Evolutionary conservation across 1,284 basidiomycete species (phyloP).

Genomic region (Boletus calvinii): DNA sequence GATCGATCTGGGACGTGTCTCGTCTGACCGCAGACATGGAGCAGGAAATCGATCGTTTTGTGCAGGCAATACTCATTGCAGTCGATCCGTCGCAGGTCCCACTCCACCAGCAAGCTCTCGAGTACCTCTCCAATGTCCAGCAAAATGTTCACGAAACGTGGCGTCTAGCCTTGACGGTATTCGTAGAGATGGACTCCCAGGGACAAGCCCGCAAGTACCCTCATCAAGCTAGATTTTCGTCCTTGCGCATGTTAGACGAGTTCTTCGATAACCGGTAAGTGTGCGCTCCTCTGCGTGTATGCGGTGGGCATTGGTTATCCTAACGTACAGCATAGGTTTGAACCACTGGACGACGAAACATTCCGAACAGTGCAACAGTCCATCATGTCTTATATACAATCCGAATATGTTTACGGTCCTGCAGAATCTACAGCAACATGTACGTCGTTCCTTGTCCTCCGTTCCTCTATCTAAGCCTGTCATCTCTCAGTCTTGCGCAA

Average conservation of each 20-base stretch:
- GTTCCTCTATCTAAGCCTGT: conserved; percentile 8
- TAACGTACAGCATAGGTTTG: conserved; percentile 49
- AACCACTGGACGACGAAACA: conserved; percentile 64
- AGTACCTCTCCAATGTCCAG: conserved; percentile 77
- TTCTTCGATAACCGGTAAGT: conserved; percentile 83
- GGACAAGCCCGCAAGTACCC: conserved; percentile 61
- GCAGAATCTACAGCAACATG: conserved; percentile 75
- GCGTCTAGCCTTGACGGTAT: conserved; percentile 74
- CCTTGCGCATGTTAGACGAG: conserved; percentile 81
- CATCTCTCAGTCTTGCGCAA: conserved; percentile 76
- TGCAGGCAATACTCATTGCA: conserved; percentile 82
- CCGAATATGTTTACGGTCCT: conserved; percentile 74
- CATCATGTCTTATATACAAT: conserved; percentile 71
- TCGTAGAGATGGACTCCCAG: conserved; percentile 59
- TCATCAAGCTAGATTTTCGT: conserved; percentile 80
- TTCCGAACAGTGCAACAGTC: conserved; percentile 70
- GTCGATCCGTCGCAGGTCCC: conserved; percentile 70
- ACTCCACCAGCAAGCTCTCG: conserved; percentile 77
- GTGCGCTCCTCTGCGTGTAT: conserved; percentile 2
- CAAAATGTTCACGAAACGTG: conserved; percentile 75
- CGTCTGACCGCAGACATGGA: conserved; percentile 50
- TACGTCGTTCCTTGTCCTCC: conserved; percentile 40
- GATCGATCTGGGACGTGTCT: conserved; percentile 20
- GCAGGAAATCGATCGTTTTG: conserved; percentile 70
- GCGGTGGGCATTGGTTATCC: background rate